Base-by-base conservation (phyloP, 1,139 yeast species). In the Hansenula lynferdii region DNA sequence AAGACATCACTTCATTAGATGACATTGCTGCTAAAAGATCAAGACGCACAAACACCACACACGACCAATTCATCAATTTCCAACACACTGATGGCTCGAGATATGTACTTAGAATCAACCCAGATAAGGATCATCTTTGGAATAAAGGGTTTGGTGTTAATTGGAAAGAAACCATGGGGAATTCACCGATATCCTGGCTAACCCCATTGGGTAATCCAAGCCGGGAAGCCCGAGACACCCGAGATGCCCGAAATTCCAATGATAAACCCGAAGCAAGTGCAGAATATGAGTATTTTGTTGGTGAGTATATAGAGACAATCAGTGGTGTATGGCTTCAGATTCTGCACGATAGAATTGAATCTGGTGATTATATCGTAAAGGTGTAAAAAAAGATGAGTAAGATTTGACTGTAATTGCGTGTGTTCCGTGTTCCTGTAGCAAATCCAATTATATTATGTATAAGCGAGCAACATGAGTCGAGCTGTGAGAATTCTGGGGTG, bases 1-100 rank as follows among this genome's bases (percentile, higher is more conserved):
- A 41, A 12, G 77, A 79, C 47, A 57, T 65, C 42, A 72, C 82
- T 3, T 70, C 85, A 0, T 41, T 70, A 4, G 70, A 50, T 42
- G 62, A 61, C 16, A 48, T 65, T 16, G 45, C 50, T 27, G 37
- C 42, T 24, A 50, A 51, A 15, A 49, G 50, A 37, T 38, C 34
- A 22, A 27, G 44, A 15, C 42, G 42, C 20, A 17, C 35, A 3
- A 42, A 44, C 1, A 34, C 34, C 1, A 7, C 33, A 3, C 36
- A 43, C 15, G 51, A 49, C 22, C 39, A 39, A 27, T 47, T 25
- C 26, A 32, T 48, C 24, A 50, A 41, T 34, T 31, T 42, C 5
- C 14, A 28, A 8, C 33, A 42, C 11, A 30, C 38, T 3, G 42
- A 39, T 2, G 38, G 41, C n/a, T n/a, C n/a, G 26, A 41, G 61